These are phyloP conservation scores for Ceratocystis alfenasii DNA, from an alignment of 2,329 filamentous ascomycete species.

Conservation along the genomic window DNA sequence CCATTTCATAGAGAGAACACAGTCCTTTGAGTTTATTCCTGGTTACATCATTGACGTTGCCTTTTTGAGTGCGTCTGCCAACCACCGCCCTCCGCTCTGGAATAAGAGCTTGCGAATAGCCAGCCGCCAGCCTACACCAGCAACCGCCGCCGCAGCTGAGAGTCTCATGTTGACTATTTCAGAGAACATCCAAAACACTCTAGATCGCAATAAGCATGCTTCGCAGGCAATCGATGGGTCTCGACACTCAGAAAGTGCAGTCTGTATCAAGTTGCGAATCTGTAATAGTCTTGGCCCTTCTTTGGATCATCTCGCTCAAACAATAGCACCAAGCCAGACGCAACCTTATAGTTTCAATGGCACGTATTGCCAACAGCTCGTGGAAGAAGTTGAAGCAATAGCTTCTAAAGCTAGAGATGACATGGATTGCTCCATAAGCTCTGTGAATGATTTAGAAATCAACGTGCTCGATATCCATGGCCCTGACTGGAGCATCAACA, in stretches of 20 bases:
- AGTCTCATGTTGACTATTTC: conserved; percentile 37
- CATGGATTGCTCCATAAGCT: conserved; percentile 33
- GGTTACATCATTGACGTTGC: conserved; percentile 40
- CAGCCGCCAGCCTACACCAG: conserved; percentile 38
- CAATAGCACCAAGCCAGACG: conserved; percentile 34
- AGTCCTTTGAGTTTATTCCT: conserved; percentile 37
- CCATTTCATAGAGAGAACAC: conserved; percentile 35
- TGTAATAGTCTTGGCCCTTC: conserved; percentile 40
- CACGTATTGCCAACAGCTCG: conserved; percentile 36
- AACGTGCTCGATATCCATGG: conserved; percentile 37
- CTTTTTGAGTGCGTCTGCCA: conserved; percentile 34
- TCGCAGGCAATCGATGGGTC: conserved; percentile 8
- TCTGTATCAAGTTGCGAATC: conserved; percentile 37
- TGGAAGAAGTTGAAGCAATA: conserved; percentile 31
- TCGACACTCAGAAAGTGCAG: conserved; percentile 33
- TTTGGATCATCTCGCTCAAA: conserved; percentile 35
- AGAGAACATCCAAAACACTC: conserved; percentile 32
- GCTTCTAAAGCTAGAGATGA: conserved; percentile 32
- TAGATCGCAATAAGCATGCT: conserved; percentile 32
- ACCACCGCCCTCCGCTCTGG: conserved; percentile 30
- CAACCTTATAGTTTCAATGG: conserved; percentile 36
- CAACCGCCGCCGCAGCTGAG: conserved; percentile 37
- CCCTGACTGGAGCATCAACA: conserved; percentile 35
- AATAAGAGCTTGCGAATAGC: conserved; percentile 34
- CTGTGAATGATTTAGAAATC: conserved; percentile 39